These are phyloP conservation scores for Abortiporus biennis DNA, from an alignment of 1,284 basidiomycete genomes.

Conservation along the genomic window DNA sequence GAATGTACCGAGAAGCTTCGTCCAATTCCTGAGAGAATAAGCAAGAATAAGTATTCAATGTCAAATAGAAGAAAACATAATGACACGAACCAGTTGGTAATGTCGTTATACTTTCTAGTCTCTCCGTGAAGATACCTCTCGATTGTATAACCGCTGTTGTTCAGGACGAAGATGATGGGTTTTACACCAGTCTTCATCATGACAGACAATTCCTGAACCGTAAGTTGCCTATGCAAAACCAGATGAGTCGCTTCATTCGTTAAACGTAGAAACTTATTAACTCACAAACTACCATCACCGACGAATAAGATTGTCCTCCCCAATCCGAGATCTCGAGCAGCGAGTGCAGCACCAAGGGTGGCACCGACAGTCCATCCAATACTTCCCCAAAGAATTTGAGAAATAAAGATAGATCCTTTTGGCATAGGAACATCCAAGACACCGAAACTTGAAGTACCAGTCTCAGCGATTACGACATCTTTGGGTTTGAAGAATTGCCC, in stretches of 20 bases:
- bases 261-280: slow-evolving; percentile 9
- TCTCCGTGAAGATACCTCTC: slow-evolving; percentile 77
- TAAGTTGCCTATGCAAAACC: slow-evolving; percentile 46
- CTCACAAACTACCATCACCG: slow-evolving; percentile 76
- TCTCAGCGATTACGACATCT: slow-evolving; percentile 84
- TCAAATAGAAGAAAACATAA: background rate
- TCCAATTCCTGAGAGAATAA: slow-evolving; percentile 40
- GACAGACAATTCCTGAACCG: slow-evolving; percentile 73
- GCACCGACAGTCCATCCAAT: slow-evolving; percentile 86
- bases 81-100: slow-evolving; percentile 49
- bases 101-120: slow-evolving; percentile 64
- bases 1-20: slow-evolving; percentile 50
- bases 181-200: slow-evolving; percentile 67
- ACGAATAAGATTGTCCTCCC: slow-evolving; percentile 80
- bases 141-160: slow-evolving; percentile 89
- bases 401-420: slow-evolving; percentile 54
- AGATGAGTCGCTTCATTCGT: background rate
- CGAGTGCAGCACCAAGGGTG: slow-evolving; percentile 73
- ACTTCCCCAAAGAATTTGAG: slow-evolving; percentile 81
- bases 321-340: slow-evolving; percentile 60
- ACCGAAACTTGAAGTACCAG: slow-evolving; percentile 32
- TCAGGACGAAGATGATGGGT: slow-evolving; percentile 82
- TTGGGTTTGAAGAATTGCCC: slow-evolving; percentile 70
- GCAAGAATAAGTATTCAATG: background rate
- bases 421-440: slow-evolving; percentile 76